Evolutionary conservation across 371 early-diverging fungal species (phyloP).

Genomic region (Smittium mucronatum): DNA sequence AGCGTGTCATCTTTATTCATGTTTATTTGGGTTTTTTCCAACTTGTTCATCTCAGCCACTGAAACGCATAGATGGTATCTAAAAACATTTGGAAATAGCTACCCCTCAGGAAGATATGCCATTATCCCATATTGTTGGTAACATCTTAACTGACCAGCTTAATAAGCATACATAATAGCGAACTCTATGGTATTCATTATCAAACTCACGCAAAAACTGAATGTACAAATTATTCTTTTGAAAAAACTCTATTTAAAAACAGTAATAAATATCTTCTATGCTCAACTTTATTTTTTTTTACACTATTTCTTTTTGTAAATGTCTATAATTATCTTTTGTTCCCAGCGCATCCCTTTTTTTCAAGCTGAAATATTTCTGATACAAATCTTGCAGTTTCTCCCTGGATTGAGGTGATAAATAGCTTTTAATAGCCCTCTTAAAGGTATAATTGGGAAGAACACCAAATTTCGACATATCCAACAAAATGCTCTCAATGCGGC

Average conservation of each 20-base stretch:
- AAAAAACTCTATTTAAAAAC: too few relatives aligned
- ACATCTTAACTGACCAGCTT: too few relatives aligned
- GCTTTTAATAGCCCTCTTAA: neutral
- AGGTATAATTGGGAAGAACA: neutral
- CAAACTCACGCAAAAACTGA: too few relatives aligned
- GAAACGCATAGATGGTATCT: conserved; percentile 52
- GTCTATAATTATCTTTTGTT: too few relatives aligned
- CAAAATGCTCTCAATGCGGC: neutral
- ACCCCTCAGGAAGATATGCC: conserved; percentile 18
- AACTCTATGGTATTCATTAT: too few relatives aligned
- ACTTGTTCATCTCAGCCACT: conserved; percentile 45
- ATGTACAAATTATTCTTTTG: too few relatives aligned
- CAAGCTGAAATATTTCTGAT: neutral
- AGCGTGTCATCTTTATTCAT: conserved; percentile 34
- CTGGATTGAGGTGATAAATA: neutral
- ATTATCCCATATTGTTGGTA: conserved; percentile 25
- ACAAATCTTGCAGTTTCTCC: neutral
- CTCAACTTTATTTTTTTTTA: too few relatives aligned
- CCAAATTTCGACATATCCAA: neutral
- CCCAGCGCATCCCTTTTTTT: too few relatives aligned
- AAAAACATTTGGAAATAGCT: conserved; percentile 35
- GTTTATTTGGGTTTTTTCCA: conserved; percentile 42
- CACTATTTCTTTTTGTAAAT: too few relatives aligned
- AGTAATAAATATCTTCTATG: too few relatives aligned
- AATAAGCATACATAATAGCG: too few relatives aligned